phyloP scores from a whole-genome alignment of 225 moss, liverwort and hornwort species.

The Polytrichum commune region DNA sequence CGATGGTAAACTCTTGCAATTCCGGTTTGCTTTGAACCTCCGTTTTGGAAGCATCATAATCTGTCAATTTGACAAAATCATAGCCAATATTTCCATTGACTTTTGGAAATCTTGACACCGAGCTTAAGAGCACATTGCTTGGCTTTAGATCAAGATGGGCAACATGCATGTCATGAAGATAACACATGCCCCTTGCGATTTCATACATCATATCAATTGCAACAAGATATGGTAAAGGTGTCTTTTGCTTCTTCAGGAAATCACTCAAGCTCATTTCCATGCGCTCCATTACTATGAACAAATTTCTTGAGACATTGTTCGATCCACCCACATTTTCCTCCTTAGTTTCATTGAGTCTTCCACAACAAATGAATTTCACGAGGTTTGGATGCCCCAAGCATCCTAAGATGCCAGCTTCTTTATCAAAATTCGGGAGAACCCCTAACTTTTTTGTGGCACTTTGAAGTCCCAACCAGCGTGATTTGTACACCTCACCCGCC shows the following conservation, averaged over 20 bases:
- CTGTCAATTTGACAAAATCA: background rate
- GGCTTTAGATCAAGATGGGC: conserved; percentile 9
- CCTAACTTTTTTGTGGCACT: conserved; percentile 18
- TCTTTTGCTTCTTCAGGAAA: background rate
- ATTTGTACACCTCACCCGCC: background rate
- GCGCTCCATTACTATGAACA: background rate
- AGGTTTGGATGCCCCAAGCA: conserved; percentile 14
- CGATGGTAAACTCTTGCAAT: background rate
- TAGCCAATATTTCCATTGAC: background rate
- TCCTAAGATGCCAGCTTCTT: conserved; percentile 15
- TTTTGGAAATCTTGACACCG: background rate
- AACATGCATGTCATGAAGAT: conserved; percentile 1
- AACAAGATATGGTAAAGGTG: background rate
- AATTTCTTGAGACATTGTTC: no score
- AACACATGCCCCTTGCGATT: conserved; percentile 5
- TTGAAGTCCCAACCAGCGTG: conserved; percentile 12
- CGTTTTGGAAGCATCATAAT: background rate
- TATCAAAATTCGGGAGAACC: conserved; percentile 4
- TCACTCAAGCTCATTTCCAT: background rate
- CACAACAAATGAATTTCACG: conserved; percentile 22
- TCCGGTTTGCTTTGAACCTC: background rate
- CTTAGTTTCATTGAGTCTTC: background rate
- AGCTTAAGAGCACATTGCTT: background rate
- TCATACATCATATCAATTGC: background rate
- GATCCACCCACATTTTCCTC: background rate